A percentile compares a stretch with the other conserved stretches of the same genome.
Evolutionary conservation across 192 early-diverging fungal genomes (phyloP).

Genomic region (Umbelopsis sp.): DNA sequence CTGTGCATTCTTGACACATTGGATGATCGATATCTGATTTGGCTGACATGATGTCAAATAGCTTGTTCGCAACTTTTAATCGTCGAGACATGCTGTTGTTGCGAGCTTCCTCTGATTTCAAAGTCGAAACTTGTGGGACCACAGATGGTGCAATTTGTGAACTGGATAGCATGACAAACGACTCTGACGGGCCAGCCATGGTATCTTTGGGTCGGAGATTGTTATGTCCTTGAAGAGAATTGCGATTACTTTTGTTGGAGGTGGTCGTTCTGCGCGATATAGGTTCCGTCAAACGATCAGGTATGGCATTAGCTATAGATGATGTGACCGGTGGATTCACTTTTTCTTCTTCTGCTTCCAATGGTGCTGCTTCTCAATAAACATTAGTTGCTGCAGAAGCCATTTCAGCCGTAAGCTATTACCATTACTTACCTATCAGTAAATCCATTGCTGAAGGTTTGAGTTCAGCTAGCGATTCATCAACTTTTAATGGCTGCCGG

Average conservation of each 20-base stretch:
- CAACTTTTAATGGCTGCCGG: conserved; percentile 60
- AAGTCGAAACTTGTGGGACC: background rate
- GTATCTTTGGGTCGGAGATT: conserved; percentile 15
- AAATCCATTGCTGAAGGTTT: conserved; percentile 51
- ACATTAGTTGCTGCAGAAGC: conserved; percentile 9
- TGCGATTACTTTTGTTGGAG: conserved; percentile 22
- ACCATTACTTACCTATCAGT: conserved; percentile 46
- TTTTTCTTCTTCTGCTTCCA: conserved; percentile 35
- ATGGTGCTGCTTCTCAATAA: conserved; percentile 15
- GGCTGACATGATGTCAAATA: conserved; percentile 82
- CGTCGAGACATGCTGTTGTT: conserved; percentile 48
- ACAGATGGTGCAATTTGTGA: conserved; percentile 46
- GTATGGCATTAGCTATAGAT: background rate
- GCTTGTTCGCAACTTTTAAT: conserved; percentile 60
- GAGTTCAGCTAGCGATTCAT: conserved; percentile 63
- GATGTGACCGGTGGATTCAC: conserved; percentile 8
- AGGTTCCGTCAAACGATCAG: background rate
- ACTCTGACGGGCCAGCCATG: conserved; percentile 45
- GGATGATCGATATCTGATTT: conserved; percentile 77
- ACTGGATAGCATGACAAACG: conserved; percentile 60
- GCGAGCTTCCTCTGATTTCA: conserved; percentile 10
- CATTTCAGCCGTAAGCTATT: background rate
- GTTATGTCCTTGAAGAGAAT: background rate
- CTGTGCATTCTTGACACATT: conserved; percentile 91
- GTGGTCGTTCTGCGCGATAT: conserved; percentile 8